Conservation (phyloP, 805 yeast genomes). For the Teunomyces tritomae region DNA sequence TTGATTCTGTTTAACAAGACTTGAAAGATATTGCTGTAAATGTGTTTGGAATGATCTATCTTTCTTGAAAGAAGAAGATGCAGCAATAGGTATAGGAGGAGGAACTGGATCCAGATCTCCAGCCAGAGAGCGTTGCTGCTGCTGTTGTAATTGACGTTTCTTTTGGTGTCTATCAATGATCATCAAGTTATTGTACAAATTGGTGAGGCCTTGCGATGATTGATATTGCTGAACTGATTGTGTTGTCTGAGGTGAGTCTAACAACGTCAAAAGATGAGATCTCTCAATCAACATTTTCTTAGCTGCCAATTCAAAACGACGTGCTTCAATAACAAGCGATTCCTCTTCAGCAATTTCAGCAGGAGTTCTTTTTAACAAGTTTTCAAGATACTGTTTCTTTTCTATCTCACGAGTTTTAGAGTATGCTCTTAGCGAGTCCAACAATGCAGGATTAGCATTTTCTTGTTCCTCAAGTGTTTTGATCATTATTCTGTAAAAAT, state of each 20-base stretch:
- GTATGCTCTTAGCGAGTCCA: constrained; percentile 61
- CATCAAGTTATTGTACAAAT: constrained; percentile 77
- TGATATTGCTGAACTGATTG: constrained; percentile 73
- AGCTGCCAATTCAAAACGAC: constrained; percentile 88
- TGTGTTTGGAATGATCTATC: constrained; percentile 45
- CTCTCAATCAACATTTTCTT: constrained; percentile 85
- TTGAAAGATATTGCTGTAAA: constrained; percentile 41
- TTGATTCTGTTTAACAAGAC: constrained; percentile 34
- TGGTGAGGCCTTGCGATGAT: constrained; percentile 86
- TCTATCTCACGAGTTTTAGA: constrained; percentile 70
- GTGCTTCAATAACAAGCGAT: constrained; percentile 86
- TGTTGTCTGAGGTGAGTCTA: constrained; percentile 83
- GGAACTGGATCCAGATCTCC: constrained; percentile 47
- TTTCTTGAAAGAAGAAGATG: constrained; percentile 47
- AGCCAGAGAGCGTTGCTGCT: constrained; percentile 12
- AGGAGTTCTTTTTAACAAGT: constrained; percentile 78
- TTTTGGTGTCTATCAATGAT: constrained; percentile 60
- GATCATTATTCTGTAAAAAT: constrained; percentile 70
- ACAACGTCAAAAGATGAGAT: constrained; percentile 66
- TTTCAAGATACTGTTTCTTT: constrained; percentile 76
- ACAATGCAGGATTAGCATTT: constrained; percentile 43
- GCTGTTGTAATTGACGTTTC: constrained; percentile 47
- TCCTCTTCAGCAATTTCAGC: constrained; percentile 99
- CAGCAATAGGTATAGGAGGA: constrained; percentile 56
- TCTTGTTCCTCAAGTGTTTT: constrained; percentile 42